Percentiles rank a stretch among this genome's conserved stretches.
phyloP scores from a whole-genome alignment of 129 eudicot genomes.

The Sambucus nigra region DNA sequence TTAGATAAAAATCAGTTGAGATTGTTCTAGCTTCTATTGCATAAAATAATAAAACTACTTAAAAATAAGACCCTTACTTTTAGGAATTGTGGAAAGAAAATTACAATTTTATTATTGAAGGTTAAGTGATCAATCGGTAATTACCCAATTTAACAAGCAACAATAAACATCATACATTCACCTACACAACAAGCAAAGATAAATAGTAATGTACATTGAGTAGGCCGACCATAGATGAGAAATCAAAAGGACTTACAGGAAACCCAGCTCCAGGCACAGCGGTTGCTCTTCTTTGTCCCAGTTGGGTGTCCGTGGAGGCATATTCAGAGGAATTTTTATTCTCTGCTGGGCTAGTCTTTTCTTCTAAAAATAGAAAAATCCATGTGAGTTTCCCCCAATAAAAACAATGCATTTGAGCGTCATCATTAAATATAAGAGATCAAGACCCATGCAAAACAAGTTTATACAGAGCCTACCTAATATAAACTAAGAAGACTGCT shows the following conservation, averaged over 20 bases:
- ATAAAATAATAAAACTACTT: not conserved
- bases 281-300: constrained; percentile 29
- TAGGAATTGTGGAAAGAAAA: not conserved
- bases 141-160: not conserved
- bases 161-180: not conserved
- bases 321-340: constrained; percentile 27
- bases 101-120: not conserved
- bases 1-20: not conserved
- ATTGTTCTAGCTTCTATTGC: not conserved
- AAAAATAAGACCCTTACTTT: not conserved
- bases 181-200: not conserved
- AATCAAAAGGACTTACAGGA: constrained; percentile 77
- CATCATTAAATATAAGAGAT: not conserved
- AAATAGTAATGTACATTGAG: constrained; percentile 53
- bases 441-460: not conserved
- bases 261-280: constrained; percentile 44
- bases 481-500: too few relatives aligned
- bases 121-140: not conserved
- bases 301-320: constrained; percentile 28
- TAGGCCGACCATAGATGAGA: constrained; percentile 79
- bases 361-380: constrained; percentile 28
- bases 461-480: constrained; percentile 1
- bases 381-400: not conserved
- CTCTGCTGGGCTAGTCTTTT: constrained; percentile 23
- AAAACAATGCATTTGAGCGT: not conserved